Base-by-base conservation (phyloP, 2,329 filamentous ascomycete genomes). In the Pyrenochaeta sp. region DNA sequence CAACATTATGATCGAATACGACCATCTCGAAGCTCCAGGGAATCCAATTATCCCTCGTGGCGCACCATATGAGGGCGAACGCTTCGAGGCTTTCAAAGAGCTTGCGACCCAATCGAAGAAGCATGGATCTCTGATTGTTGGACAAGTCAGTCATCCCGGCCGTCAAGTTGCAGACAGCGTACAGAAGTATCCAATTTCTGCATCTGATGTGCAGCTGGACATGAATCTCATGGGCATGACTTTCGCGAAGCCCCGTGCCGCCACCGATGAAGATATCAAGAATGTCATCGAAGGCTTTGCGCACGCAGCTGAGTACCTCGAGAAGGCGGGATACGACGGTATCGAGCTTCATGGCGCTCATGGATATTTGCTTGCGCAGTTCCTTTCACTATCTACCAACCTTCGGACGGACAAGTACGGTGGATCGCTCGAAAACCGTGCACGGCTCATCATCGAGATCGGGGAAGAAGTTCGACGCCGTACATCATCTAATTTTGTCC, bases 1-100 rank as follows among this genome's bases (percentile, higher is more conserved):
- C 43, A 90, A 90, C 73, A 79, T 88, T 58, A 87, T 88, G 82
- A 81, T 90, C 44, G 85, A 88, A 47, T 85, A 83, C 61, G 85
- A 87, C 88, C 72, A 85, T 88, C 58, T 85, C 82, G n/a, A 76
- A 44, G 83, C 62, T 69, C 79, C 49, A 82, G 87, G 50, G 74
- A 85, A 67, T 79, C 88, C 90, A 55, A 86, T 90, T 68, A 85
- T 91, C 43, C 84, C 87, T 0, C 76, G 76, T 8, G 80, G 80
- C 5, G 81, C 82, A 6, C 74, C 80, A 0, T 84, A 82, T 52
- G 77, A 79, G 9, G 88, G 86, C 27, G 79, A 84, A 56, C 80
- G 88, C 1, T 90, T 91, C 55, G 82, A 86, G 30, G 81, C 77
- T 0, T 90, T 88, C 78, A 82, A 82, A 71, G 79, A 83, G 43